phyloP scores from a whole-genome alignment of 2,329 filamentous ascomycete genomes.

The Paraphoma chrysanthemicola region DNA sequence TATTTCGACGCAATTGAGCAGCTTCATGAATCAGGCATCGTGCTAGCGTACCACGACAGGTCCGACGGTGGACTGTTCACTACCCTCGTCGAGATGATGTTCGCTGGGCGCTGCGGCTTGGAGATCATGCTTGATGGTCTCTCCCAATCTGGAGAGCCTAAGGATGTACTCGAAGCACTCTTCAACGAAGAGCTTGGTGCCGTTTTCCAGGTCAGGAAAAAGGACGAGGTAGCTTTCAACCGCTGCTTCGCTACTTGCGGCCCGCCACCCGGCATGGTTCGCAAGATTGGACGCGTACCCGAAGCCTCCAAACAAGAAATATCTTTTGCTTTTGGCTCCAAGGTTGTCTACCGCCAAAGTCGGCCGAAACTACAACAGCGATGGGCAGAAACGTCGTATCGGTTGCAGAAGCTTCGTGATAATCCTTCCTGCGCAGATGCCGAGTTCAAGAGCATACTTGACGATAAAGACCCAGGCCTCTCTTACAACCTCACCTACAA shows the following conservation, averaged over 20 bases:
- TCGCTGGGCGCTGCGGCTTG: slow-evolving; percentile 88
- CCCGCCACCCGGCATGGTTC: slow-evolving; percentile 79
- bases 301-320: slow-evolving; percentile 75
- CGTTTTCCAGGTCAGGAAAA: slow-evolving; percentile 90
- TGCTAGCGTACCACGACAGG: slow-evolving; percentile 92
- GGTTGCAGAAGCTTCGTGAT: slow-evolving; percentile 90
- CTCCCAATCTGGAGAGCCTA: slow-evolving; percentile 65
- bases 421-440: slow-evolving; percentile 85
- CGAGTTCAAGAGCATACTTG: slow-evolving; percentile 77
- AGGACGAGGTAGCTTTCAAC: slow-evolving; percentile 83
- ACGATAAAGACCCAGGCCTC: slow-evolving; percentile 81
- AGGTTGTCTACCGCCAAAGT: slow-evolving; percentile 71
- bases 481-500: slow-evolving; percentile 83
- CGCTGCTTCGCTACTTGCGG: slow-evolving; percentile 91
- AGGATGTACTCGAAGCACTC: slow-evolving; percentile 75
- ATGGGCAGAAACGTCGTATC: slow-evolving; percentile 87
- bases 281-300: slow-evolving; percentile 81
- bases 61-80: slow-evolving; percentile 94
- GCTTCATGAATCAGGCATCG: slow-evolving; percentile 71
- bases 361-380: slow-evolving; percentile 80
- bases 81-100: slow-evolving; percentile 96
- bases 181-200: slow-evolving; percentile 98
- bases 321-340: slow-evolving; percentile 74
- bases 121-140: slow-evolving; percentile 83
- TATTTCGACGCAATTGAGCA: slow-evolving; percentile 87